Conservation (phyloP, 1,284 basidiomycete species). For the Tilletiopsis washingtonensis region DNA sequence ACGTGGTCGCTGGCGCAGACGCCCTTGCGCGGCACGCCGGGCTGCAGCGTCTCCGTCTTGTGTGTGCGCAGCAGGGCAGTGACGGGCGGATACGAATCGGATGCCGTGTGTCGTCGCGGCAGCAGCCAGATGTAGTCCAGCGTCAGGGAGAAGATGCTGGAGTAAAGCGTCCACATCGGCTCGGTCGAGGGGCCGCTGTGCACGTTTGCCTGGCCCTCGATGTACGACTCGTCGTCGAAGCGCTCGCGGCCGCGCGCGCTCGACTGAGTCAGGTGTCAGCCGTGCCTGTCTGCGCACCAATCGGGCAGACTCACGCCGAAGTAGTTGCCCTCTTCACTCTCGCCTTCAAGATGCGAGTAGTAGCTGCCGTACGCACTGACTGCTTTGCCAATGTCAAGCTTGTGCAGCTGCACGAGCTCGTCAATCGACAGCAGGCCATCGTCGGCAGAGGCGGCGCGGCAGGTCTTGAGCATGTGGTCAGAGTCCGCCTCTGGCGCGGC, state of each 20-base stretch:
- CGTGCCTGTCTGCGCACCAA: too few relatives aligned
- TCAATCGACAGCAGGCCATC: slow-evolving; percentile 66
- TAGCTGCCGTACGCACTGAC: slow-evolving; percentile 64
- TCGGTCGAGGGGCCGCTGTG: slow-evolving; percentile 30
- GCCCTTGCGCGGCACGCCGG: slow-evolving; percentile 69
- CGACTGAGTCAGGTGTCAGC: slow-evolving; percentile 6
- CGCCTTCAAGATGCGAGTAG: slow-evolving; percentile 59
- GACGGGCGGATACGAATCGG: slow-evolving; percentile 50
- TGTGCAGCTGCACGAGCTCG: slow-evolving; percentile 58
- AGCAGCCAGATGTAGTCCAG: slow-evolving; percentile 68
- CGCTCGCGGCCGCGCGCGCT: slow-evolving; percentile 24
- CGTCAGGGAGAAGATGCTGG: slow-evolving; percentile 39
- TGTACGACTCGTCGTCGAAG: slow-evolving; percentile 29
- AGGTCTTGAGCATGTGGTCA: slow-evolving; percentile 67
- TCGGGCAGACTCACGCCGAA: slow-evolving; percentile 13
- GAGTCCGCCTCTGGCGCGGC: slow-evolving; percentile 8
- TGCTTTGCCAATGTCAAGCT: slow-evolving; percentile 67
- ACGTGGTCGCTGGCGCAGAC: slow-evolving; percentile 82
- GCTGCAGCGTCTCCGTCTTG: slow-evolving; percentile 57
- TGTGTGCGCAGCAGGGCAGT: slow-evolving; percentile 62
- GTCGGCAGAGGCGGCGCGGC: slow-evolving; percentile 56
- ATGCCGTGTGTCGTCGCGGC: too few relatives aligned
- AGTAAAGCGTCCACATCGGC: slow-evolving; percentile 46
- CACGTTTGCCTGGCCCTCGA: slow-evolving; percentile 17
- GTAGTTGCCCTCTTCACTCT: slow-evolving; percentile 48